phyloP scores from a whole-genome alignment of 1,139 yeast genomes.

The Yamadazyma friedrichii region DNA sequence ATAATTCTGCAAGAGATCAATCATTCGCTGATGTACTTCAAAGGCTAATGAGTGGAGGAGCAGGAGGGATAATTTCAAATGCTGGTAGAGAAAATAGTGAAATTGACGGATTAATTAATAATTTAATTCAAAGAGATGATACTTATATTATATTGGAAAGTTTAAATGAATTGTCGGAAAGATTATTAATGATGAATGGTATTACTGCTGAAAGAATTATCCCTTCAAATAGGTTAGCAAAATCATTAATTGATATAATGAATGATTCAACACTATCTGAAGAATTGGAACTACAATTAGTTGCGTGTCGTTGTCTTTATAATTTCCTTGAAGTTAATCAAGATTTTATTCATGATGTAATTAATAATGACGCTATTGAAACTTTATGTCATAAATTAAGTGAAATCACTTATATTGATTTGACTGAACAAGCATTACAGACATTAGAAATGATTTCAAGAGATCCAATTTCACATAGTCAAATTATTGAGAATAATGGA shows the following conservation, averaged over 20 bases:
- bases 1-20: conserved; percentile 10
- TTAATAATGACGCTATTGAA: conserved; percentile 65
- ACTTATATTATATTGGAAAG: conserved; percentile 53
- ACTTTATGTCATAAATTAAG: conserved; percentile 64
- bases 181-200: conserved; percentile 67
- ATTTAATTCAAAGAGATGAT: conserved; percentile 45
- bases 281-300: conserved; percentile 75
- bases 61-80: conserved; percentile 29
- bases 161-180: conserved; percentile 60
- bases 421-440: conserved; percentile 89
- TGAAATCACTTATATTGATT: conserved; percentile 81
- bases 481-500: conserved; percentile 58
- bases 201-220: conserved; percentile 61
- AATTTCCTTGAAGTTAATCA: conserved; percentile 78
- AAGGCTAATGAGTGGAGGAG: conserved; percentile 38
- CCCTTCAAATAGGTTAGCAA: conserved; percentile 60
- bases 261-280: conserved; percentile 57
- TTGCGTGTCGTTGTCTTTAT: conserved; percentile 82
- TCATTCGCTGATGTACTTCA: conserved; percentile 38
- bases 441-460: conserved; percentile 69
- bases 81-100: conserved; percentile 25
- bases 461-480: conserved; percentile 47
- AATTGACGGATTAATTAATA: conserved; percentile 39
- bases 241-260: conserved; percentile 58
- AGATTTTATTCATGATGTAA: conserved; percentile 63